Percentiles rank a stretch among this genome's conserved stretches.
phyloP scores from a whole-genome alignment of 2,329 filamentous ascomycete species.

The Phyllosticta capitalensis region DNA sequence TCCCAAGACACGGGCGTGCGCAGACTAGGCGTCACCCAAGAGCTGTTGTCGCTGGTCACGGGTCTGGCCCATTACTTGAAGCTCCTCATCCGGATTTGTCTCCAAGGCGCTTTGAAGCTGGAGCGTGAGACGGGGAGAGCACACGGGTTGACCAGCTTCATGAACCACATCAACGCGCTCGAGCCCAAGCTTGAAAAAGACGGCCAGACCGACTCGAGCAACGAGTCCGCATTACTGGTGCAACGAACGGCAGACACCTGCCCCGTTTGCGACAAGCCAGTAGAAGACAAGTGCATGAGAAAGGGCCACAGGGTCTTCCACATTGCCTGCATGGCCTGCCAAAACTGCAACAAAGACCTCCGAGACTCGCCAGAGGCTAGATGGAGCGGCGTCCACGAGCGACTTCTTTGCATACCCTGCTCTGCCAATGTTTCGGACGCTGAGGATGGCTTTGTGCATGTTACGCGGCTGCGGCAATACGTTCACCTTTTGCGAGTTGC shows the following conservation, averaged over 20 bases:
- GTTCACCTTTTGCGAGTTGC: conserved; percentile 88
- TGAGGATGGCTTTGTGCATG: conserved; percentile 56
- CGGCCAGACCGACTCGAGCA: conserved; percentile 29
- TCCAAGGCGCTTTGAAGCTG: conserved; percentile 84
- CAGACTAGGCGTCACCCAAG: conserved; percentile 92
- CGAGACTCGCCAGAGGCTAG: conserved; percentile 58
- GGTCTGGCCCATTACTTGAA: conserved; percentile 96
- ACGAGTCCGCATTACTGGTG: conserved; percentile 34
- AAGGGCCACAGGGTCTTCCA: conserved; percentile 74
- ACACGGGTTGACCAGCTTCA: conserved; percentile 70
- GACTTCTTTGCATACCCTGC: conserved; percentile 63
- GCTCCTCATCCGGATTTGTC: conserved; percentile 89
- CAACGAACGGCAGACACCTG: conserved; percentile 62
- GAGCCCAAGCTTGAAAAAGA: conserved; percentile 42
- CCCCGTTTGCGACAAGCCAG: conserved; percentile 67
- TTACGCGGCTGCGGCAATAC: conserved; percentile 87
- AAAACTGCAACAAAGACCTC: conserved; percentile 65
- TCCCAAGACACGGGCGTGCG: conserved; percentile 84
- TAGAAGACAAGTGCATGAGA: conserved; percentile 87
- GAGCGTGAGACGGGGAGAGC: conserved; percentile 72
- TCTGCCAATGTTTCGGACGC: conserved; percentile 48
- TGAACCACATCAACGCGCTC: conserved; percentile 76
- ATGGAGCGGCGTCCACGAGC: conserved; percentile 58
- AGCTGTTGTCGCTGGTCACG: conserved; percentile 93
- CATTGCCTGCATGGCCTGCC: conserved; percentile 61